A percentile compares a stretch with the other conserved stretches of the same genome.
phyloP scores from a whole-genome alignment of 2,329 filamentous ascomycete species.

The Colletotrichum siamense region DNA sequence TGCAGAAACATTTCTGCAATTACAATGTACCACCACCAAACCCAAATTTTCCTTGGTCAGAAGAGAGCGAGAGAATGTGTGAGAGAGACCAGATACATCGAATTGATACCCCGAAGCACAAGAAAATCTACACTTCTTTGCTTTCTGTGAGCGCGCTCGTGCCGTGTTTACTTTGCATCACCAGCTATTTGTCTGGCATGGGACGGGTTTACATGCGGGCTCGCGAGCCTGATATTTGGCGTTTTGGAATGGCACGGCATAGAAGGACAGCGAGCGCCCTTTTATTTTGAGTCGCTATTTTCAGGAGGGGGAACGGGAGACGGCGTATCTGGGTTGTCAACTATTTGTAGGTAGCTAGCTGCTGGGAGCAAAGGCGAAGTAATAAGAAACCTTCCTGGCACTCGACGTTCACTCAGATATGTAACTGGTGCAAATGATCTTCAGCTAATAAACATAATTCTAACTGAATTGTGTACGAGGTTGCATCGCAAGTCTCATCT shows the following conservation, averaged over 20 bases:
- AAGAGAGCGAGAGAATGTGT: neutral
- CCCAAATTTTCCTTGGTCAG: conserved; percentile 6
- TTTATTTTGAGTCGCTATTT: neutral
- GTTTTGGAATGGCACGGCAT: neutral
- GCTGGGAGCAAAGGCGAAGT: neutral
- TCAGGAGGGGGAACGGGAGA: neutral
- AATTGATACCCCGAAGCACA: conserved; percentile 20
- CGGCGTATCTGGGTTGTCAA: neutral
- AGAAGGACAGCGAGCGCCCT: neutral
- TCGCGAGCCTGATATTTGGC: neutral
- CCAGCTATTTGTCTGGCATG: neutral
- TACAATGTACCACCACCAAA: conserved; percentile 11
- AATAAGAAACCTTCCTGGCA: neutral
- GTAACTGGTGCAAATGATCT: neutral
- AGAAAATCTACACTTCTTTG: neutral
- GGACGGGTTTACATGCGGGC: neutral
- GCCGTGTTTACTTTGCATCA: neutral
- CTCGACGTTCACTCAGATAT: neutral
- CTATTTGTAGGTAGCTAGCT: neutral
- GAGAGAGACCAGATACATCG: conserved; percentile 10
- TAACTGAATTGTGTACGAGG: neutral
- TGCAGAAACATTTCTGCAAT: neutral
- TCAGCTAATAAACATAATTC: neutral
- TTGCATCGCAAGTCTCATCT: neutral
- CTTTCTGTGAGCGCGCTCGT: neutral